Percentiles rank a stretch among this genome's conserved stretches.
These are phyloP conservation scores for Bipolaris sorokiniana DNA, from an alignment of 2,329 filamentous ascomycete genomes.

Conservation along the genomic window DNA sequence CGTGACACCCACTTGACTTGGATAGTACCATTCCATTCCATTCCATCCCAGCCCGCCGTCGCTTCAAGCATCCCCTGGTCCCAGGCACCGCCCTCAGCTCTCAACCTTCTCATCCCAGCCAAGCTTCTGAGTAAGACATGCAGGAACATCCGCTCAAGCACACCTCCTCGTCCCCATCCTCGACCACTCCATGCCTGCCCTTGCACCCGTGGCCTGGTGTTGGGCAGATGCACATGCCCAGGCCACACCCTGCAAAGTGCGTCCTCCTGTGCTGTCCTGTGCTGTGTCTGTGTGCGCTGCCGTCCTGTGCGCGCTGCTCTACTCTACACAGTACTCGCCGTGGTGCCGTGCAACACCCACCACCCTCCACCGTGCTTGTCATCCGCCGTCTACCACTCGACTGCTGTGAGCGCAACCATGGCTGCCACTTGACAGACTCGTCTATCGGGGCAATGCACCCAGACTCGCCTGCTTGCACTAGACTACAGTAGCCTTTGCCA, in stretches of 20 bases:
- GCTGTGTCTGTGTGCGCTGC: no score
- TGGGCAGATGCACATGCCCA: conserved; percentile 1
- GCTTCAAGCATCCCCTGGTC: neutral
- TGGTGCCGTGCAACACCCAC: conserved; percentile 24
- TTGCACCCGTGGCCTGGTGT: conserved; percentile 7
- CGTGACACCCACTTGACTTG: no score
- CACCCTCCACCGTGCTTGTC: neutral
- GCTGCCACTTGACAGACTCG: conserved; percentile 30
- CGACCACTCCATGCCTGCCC: neutral
- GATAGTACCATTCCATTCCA: no score
- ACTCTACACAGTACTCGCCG: no score
- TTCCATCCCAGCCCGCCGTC: neutral
- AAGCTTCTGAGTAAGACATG: conserved; percentile 30
- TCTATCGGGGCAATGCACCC: conserved; percentile 27
- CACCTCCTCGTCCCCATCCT: neutral
- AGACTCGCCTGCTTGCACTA: conserved; percentile 22
- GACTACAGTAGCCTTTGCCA: neutral
- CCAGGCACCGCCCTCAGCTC: conserved; percentile 9
- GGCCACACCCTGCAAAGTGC: conserved; percentile 8
- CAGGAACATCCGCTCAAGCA: conserved; percentile 32
- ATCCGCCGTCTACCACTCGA: conserved; percentile 15
- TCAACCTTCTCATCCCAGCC: conserved; percentile 13
- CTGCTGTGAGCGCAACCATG: conserved; percentile 30
- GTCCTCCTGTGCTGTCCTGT: no score
- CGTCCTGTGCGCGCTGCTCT: no score